Conservation (phyloP, 257 asterid genomes). For the Nicotiana sylvestris region DNA sequence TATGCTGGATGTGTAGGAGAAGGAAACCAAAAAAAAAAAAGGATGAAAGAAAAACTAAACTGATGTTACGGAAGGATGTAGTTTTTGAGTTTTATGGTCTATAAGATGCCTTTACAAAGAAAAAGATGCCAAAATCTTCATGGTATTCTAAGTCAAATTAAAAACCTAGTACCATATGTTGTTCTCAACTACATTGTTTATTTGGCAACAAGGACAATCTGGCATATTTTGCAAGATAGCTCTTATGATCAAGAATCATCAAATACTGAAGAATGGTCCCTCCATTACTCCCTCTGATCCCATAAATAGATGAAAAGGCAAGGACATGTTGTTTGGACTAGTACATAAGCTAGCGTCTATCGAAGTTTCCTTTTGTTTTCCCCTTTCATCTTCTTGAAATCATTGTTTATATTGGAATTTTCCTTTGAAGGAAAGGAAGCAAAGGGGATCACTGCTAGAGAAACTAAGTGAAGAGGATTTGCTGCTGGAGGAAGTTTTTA, state of each 20-base stretch:
- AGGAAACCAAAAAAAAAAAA: background rate
- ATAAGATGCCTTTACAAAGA: conserved; percentile 1
- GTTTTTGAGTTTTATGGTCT: background rate
- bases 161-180: background rate
- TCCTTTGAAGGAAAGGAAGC: conserved; percentile 23
- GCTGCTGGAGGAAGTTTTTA: conserved; percentile 38
- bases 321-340: background rate
- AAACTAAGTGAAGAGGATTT: conserved; percentile 19
- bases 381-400: background rate
- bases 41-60: background rate
- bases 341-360: background rate
- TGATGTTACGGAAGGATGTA: background rate
- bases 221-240: background rate
- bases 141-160: background rate
- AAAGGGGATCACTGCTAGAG: conserved; percentile 6
- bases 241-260: background rate
- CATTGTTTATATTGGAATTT: background rate
- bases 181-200: background rate
- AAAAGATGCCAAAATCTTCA: background rate
- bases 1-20: background rate
- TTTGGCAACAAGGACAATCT: background rate
- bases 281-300: too few species aligned
- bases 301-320: too few species aligned
- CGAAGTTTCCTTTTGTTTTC: background rate
- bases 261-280: background rate